These are phyloP conservation scores for Bipolaris gigantea DNA, from an alignment of 2,329 filamentous ascomycete genomes.

Conservation along the genomic window DNA sequence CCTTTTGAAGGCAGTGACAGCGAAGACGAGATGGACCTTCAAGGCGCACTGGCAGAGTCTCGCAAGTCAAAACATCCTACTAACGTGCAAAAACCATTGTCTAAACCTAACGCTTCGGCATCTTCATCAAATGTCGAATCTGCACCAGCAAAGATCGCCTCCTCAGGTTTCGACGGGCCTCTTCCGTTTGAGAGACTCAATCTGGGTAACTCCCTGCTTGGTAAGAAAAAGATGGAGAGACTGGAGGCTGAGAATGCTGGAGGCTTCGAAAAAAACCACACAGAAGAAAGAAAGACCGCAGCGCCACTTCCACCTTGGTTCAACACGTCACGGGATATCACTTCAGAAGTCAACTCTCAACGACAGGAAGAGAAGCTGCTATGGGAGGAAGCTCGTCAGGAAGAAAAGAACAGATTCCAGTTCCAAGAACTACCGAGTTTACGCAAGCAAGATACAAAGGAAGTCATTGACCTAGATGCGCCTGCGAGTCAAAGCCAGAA, in stretches of 20 bases:
- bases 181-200: constrained; percentile 84
- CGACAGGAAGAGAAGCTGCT: constrained; percentile 48
- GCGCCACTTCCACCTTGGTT: constrained; percentile 76
- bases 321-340: constrained; percentile 54
- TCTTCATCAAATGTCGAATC: constrained; percentile 24
- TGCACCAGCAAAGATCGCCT: constrained; percentile 54
- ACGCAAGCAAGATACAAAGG: constrained; percentile 56
- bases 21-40: constrained; percentile 76
- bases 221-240: constrained; percentile 57
- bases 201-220: constrained; percentile 64
- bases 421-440: constrained; percentile 64
- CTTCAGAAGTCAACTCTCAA: constrained; percentile 59
- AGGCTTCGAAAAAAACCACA: constrained; percentile 62
- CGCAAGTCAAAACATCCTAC: constrained; percentile 54
- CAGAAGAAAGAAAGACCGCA: constrained; percentile 51
- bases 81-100: constrained; percentile 35
- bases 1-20: constrained; percentile 52
- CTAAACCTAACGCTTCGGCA: constrained; percentile 24
- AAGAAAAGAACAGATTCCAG: constrained; percentile 61
- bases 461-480: constrained; percentile 53
- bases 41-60: constrained; percentile 73
- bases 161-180: constrained; percentile 71
- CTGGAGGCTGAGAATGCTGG: constrained; percentile 60
- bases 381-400: constrained; percentile 60
- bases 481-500: constrained; percentile 48